Evolutionary conservation across 257 asterid species (phyloP), one percentile per base, ranked within the genome.

Genomic region (Nicotiana sylvestris): DNA sequence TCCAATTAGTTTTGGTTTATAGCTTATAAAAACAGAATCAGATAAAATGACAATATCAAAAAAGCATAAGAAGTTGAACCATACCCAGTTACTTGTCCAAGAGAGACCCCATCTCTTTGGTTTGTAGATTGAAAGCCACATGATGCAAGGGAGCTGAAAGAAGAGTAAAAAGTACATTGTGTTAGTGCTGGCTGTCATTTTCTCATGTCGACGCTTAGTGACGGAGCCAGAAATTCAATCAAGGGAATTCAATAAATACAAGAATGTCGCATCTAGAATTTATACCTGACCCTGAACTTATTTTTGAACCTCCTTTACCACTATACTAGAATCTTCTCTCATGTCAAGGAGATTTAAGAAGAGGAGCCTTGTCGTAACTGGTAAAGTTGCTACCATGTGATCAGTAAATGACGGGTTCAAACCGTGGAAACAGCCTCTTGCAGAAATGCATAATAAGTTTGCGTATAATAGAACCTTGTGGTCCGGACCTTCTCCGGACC

Each of bases 11-110:
- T 46, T 30, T 53, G 16, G 77, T 49, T 27, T 12, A 25, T 3
- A 51, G 29, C 80, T 76, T 17, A 76, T 25, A 3, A 4, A 76
- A 51, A 46, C 55, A 68, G 30, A 18, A 68, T 68, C 16, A 18
- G 60, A 72, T 39, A 21, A 72, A 70, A 5, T 68, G 33, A 43
- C 5, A 37, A 25, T 64, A 64, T 64, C 18, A 9, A 64, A 4
- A 1, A 4, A 3, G 70, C 10, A 25, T 16, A 64, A 25, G 2
- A 46, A 18, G 29, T 46, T 21, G 43, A 51, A 27, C 9, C 83
- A 3, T 91, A 91, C 89, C 92, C 92, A 89, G 70, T 89, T 89
- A 35, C 85, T 55, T 17, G 80, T 82, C 90, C 90, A 89, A 55
- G 92, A 89, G 11, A 89, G 64, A 82, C 89, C 72, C 86, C 66